Percentiles rank a stretch among this genome's conserved stretches.
Evolutionary conservation across 2,329 filamentous ascomycete genomes (phyloP).

Genomic region (Monosporascus sp.): DNA sequence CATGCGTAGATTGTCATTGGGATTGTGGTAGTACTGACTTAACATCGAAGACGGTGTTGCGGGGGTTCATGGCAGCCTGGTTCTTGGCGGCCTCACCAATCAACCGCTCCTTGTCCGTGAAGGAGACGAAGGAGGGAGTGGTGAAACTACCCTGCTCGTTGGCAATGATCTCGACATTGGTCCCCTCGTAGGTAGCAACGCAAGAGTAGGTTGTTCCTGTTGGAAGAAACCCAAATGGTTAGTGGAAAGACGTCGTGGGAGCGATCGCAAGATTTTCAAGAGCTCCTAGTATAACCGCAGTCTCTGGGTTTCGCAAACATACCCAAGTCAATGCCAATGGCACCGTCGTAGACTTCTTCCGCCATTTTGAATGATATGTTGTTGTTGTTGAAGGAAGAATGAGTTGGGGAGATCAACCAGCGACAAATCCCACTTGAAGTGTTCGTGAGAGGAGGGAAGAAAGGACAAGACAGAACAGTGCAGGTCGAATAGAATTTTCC

Average conservation of each 20-base stretch:
- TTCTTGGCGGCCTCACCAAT: conserved; percentile 98
- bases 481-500: too few relatives aligned
- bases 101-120: conserved; percentile 93
- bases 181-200: conserved; percentile 93
- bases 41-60: conserved; percentile 72
- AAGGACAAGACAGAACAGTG: too few relatives aligned
- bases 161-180: conserved; percentile 91
- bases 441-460: too few relatives aligned
- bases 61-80: conserved; percentile 78
- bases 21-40: conserved; percentile 57
- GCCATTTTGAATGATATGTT: conserved; percentile 57
- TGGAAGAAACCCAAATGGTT: too few relatives aligned
- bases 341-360: conserved; percentile 98
- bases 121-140: conserved; percentile 90
- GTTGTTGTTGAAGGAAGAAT: too few relatives aligned
- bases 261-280: not conserved
- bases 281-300: too few relatives aligned
- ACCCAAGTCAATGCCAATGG: conserved; percentile 99
- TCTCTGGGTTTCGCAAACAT: conserved; percentile 32
- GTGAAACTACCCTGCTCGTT: conserved; percentile 98
- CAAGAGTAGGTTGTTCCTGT: conserved; percentile 79
- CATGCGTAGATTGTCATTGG: not conserved
- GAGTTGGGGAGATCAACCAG: too few relatives aligned
- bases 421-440: too few relatives aligned
- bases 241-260: too few relatives aligned